Percentiles rank a stretch among this genome's conserved stretches.
Evolutionary conservation across 2,329 filamentous ascomycete species (phyloP).

Genomic region (Stromatinia cepivora): DNA sequence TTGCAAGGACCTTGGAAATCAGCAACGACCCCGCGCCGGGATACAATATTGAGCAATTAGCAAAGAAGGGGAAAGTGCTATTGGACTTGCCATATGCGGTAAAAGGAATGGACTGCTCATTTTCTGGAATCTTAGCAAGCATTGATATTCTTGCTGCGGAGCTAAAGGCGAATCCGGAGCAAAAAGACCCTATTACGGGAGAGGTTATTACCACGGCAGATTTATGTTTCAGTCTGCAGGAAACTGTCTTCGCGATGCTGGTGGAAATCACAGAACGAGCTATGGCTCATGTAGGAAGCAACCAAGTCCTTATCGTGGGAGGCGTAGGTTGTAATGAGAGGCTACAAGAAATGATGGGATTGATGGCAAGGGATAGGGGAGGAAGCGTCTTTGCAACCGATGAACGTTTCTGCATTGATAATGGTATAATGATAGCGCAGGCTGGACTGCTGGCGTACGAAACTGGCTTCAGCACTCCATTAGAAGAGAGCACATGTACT

Average conservation of each 20-base stretch:
- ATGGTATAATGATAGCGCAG: conserved; percentile 99
- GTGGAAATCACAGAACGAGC: conserved; percentile 98
- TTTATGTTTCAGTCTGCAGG: conserved; percentile 91
- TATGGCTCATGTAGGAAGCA: conserved; percentile 94
- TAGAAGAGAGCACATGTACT: conserved; percentile 82
- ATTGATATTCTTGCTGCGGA: conserved; percentile 77
- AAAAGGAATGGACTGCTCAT: conserved; percentile 98
- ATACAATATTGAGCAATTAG: conserved; percentile 96
- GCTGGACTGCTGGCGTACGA: conserved; percentile 84
- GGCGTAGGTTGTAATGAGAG: conserved; percentile 95
- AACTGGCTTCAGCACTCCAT: conserved; percentile 72
- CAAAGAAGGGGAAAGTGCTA: conserved; percentile 68
- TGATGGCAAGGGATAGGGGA: conserved; percentile 86
- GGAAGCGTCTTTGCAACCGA: conserved; percentile 94
- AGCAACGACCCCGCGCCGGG: conserved; percentile 95
- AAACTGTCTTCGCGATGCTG: conserved; percentile 94
- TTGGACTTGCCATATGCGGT: conserved; percentile 93
- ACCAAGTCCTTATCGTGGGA: conserved; percentile 90
- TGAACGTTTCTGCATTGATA: conserved; percentile 97
- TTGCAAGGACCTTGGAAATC: conserved; percentile 86
- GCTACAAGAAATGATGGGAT: conserved; percentile 96
- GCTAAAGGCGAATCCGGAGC: conserved; percentile 54
- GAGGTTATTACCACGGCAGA: conserved; percentile 74
- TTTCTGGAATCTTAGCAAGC: conserved; percentile 84
- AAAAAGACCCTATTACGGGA: conserved; percentile 49